These are phyloP conservation scores for Claviceps pazoutovae DNA, from an alignment of 2,329 filamentous ascomycete species.

Conservation along the genomic window DNA sequence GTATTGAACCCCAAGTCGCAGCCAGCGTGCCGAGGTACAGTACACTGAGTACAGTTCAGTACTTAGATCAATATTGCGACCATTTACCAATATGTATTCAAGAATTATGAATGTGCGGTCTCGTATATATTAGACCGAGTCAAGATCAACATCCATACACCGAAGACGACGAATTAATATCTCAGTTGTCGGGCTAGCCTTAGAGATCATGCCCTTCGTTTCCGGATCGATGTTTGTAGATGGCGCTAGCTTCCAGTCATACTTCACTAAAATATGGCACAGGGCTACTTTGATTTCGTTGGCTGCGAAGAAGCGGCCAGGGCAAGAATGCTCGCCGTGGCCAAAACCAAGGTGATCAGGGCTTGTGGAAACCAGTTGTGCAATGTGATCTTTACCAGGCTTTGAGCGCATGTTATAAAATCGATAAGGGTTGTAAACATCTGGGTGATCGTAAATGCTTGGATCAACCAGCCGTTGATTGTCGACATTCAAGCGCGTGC, in stretches of 20 bases:
- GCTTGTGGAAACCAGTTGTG: constrained; percentile 18
- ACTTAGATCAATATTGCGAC: too few relatives aligned
- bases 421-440: constrained; percentile 10
- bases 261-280: not conserved
- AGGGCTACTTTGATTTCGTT: constrained; percentile 19
- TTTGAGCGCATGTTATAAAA: constrained; percentile 8
- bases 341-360: constrained; percentile 20
- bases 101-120: too few relatives aligned
- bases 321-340: constrained; percentile 23
- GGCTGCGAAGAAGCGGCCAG: constrained; percentile 25
- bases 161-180: not conserved
- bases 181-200: not conserved
- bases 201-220: not conserved
- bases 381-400: constrained; percentile 2
- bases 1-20: too few relatives aligned
- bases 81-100: too few relatives aligned
- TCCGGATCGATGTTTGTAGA: not conserved
- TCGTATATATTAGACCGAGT: not conserved
- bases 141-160: not conserved
- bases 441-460: constrained; percentile 8
- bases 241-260: not conserved
- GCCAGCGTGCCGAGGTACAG: too few relatives aligned
- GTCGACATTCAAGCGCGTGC: constrained; percentile 7
- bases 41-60: too few relatives aligned
- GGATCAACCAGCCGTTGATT: constrained; percentile 10